Conservation (phyloP, 768 basidiomycete genomes). For the Lyophyllum shimeji region DNA sequence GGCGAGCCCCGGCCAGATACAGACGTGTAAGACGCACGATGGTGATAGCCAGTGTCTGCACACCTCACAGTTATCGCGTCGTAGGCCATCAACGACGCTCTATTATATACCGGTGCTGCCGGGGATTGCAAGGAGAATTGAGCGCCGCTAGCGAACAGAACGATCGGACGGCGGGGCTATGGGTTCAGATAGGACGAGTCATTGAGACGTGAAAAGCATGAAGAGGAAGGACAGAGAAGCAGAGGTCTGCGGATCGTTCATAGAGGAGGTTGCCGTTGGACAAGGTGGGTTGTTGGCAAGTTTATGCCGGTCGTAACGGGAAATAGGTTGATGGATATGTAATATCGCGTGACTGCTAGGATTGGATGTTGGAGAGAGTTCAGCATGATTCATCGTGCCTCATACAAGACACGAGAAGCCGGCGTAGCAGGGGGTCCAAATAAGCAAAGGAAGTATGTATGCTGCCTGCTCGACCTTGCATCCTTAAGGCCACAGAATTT, state of each 20-base stretch:
- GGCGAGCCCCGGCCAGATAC: no score
- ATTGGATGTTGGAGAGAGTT: background rate
- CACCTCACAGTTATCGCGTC: background rate
- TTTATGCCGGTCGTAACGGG: slow-evolving; percentile 38
- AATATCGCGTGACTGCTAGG: background rate
- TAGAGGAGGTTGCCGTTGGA: background rate
- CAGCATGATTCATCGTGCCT: background rate
- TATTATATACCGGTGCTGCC: slow-evolving; percentile 25
- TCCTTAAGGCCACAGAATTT: background rate
- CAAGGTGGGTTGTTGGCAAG: slow-evolving; percentile 30
- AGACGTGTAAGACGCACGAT: background rate
- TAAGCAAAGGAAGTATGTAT: background rate
- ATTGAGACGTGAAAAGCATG: background rate
- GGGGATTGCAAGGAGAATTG: slow-evolving; percentile 19
- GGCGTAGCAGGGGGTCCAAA: background rate
- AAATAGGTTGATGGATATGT: slow-evolving; percentile 22
- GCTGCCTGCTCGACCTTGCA: background rate
- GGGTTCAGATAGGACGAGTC: no score
- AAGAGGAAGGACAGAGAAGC: background rate
- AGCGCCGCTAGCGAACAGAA: slow-evolving; percentile 13
- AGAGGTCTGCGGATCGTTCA: background rate
- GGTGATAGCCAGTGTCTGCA: background rate
- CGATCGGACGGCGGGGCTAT: background rate
- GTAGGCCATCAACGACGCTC: background rate
- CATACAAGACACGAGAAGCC: background rate